These are phyloP conservation scores for Microthyrium microscopicum DNA, from an alignment of 2,329 filamentous ascomycete genomes.

Conservation along the genomic window DNA sequence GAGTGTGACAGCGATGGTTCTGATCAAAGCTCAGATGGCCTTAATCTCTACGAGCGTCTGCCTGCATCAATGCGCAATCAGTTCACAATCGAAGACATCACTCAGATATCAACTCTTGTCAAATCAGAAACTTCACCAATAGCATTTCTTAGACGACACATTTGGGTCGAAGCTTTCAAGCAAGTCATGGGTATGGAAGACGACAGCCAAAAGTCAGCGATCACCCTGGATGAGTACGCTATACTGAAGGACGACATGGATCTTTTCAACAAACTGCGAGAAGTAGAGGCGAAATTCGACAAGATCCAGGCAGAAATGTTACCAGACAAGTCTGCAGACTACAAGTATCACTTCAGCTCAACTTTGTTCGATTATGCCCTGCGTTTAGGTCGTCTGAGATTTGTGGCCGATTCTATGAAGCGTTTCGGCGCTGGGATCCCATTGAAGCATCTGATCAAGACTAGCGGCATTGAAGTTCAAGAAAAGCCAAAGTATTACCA, in stretches of 20 bases:
- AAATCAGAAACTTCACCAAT: slow-evolving; percentile 45
- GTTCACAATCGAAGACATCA: slow-evolving; percentile 66
- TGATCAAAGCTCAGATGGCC: too few relatives aligned
- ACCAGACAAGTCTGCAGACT: slow-evolving; percentile 11
- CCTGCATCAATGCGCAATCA: too few relatives aligned
- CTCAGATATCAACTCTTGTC: slow-evolving; percentile 50
- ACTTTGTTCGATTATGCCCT: slow-evolving; percentile 26
- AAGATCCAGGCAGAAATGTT: not conserved
- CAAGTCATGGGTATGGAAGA: too few relatives aligned
- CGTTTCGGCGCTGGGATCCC: slow-evolving; percentile 52
- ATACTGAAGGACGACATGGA: slow-evolving; percentile 2
- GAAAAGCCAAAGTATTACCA: slow-evolving; percentile 58
- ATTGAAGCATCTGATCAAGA: slow-evolving; percentile 47
- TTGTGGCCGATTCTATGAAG: slow-evolving; percentile 49
- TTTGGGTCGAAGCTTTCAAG: too few relatives aligned
- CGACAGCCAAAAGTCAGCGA: slow-evolving; percentile 3
- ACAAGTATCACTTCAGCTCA: slow-evolving; percentile 12
- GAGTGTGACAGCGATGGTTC: not conserved
- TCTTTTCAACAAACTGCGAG: slow-evolving; percentile 6
- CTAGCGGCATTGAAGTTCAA: slow-evolving; percentile 44
- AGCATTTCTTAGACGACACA: slow-evolving; percentile 34
- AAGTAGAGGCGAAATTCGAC: too few relatives aligned
- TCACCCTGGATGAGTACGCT: not conserved
- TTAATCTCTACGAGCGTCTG: too few relatives aligned
- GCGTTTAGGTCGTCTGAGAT: slow-evolving; percentile 31